phyloP scores from a whole-genome alignment of 257 asterid species.

The Solanum peruvianum region DNA sequence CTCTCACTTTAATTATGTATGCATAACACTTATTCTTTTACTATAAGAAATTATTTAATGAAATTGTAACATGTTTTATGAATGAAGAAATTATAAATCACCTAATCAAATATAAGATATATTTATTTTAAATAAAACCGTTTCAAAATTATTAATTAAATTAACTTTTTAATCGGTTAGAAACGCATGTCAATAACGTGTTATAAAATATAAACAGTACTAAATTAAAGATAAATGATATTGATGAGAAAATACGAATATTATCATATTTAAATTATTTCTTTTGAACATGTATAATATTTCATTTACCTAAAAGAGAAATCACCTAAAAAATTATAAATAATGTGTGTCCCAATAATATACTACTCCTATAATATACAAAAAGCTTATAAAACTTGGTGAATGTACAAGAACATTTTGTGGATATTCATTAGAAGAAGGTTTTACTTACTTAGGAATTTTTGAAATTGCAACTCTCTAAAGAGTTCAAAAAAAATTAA shows the following conservation, averaged over 20 bases:
- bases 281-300: background rate
- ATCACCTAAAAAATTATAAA: background rate
- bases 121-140: too few species aligned
- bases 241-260: too few species aligned
- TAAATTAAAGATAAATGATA: too few species aligned
- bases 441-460: background rate
- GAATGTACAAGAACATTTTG: background rate
- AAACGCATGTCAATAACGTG: too few species aligned
- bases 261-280: too few species aligned
- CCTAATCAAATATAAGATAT: background rate
- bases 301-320: background rate
- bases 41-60: too few species aligned
- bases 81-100: background rate
- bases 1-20: background rate
- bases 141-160: rapidly evolving
- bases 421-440: background rate
- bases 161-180: too few species aligned
- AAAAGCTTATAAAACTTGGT: background rate
- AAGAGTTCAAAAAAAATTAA: too few species aligned
- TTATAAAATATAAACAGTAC: too few species aligned
- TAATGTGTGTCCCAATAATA: too few species aligned
- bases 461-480: background rate
- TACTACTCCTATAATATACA: background rate
- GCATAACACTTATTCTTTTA: background rate
- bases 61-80: background rate